These are phyloP conservation scores for Xylariomycetidae sp. DNA, from an alignment of 2,329 filamentous ascomycete species.

Conservation along the genomic window DNA sequence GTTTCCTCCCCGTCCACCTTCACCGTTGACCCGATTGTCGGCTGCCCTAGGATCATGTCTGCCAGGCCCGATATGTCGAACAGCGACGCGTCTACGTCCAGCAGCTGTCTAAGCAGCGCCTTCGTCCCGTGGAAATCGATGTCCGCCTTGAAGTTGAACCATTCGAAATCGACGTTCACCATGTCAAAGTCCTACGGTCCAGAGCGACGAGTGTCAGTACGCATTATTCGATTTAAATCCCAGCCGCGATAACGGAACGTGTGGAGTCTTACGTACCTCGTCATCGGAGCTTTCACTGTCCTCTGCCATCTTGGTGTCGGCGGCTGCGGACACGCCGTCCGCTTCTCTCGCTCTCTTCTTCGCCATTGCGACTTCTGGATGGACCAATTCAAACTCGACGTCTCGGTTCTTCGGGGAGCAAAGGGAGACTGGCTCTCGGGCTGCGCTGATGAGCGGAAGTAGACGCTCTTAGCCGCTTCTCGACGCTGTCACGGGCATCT, in stretches of 20 bases:
- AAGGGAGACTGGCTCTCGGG: too few species aligned
- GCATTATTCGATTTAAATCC: background rate
- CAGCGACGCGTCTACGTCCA: constrained; percentile 79
- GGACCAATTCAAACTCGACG: too few species aligned
- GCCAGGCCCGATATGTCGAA: constrained; percentile 84
- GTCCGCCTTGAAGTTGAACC: constrained; percentile 88
- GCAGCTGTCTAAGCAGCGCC: constrained; percentile 79
- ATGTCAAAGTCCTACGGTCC: constrained; percentile 81
- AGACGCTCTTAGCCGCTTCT: too few species aligned
- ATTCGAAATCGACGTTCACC: constrained; percentile 95
- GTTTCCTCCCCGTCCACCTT: constrained; percentile 94
- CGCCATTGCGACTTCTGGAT: constrained; percentile 32
- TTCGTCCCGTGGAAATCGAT: constrained; percentile 96
- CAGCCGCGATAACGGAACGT: constrained; percentile 3
- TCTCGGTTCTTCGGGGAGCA: too few species aligned
- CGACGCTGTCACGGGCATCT: too few species aligned
- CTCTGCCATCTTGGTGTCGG: constrained; percentile 43
- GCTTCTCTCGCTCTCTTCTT: constrained; percentile 45
- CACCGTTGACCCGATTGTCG: constrained; percentile 84
- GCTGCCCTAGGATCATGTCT: constrained; percentile 81
- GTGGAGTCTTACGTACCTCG: constrained; percentile 30
- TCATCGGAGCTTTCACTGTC: constrained; percentile 45
- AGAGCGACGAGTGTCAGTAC: constrained; percentile 6
- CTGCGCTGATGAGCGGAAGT: too few species aligned
- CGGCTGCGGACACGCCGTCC: constrained; percentile 38